These are phyloP conservation scores for Debaryomycetaceae sp. DNA, from an alignment of 1,139 yeast species.

Conservation along the genomic window DNA sequence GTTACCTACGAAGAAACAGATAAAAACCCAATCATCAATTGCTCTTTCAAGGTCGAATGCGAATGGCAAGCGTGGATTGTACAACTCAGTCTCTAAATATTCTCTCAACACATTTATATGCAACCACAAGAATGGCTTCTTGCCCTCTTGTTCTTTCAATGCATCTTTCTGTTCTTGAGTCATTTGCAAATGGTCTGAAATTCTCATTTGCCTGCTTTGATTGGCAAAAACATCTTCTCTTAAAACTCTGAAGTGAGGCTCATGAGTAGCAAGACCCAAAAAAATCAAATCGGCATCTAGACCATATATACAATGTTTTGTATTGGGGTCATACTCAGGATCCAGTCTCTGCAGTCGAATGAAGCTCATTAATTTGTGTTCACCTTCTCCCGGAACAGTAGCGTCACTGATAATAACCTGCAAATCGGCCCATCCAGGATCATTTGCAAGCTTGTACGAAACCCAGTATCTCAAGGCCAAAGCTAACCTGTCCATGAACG, in stretches of 20 bases:
- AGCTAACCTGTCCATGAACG: slow-evolving; percentile 91
- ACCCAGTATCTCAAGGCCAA: slow-evolving; percentile 83
- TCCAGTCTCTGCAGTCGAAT: slow-evolving; percentile 84
- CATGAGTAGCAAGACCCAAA: slow-evolving; percentile 93
- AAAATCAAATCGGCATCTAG: slow-evolving; percentile 96
- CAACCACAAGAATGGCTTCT: slow-evolving; percentile 91
- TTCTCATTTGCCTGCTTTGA: slow-evolving; percentile 45
- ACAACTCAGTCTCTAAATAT: slow-evolving; percentile 79
- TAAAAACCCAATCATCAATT: slow-evolving; percentile 97
- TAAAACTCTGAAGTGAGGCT: slow-evolving; percentile 89
- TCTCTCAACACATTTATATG: slow-evolving; percentile 87
- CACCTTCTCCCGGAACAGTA: slow-evolving; percentile 99
- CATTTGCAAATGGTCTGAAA: slow-evolving; percentile 53
- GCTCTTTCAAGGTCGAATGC: slow-evolving; percentile 90
- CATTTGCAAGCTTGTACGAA: slow-evolving; percentile 84
- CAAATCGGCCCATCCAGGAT: slow-evolving; percentile 86
- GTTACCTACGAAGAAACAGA: slow-evolving; percentile 98
- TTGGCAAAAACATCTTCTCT: slow-evolving; percentile 95
- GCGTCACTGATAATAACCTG: slow-evolving; percentile 89
- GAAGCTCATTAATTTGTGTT: slow-evolving; percentile 95
- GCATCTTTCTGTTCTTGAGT: slow-evolving; percentile 58
- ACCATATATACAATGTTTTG: slow-evolving; percentile 95
- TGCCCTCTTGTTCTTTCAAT: slow-evolving; percentile 54
- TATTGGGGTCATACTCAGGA: slow-evolving; percentile 76
- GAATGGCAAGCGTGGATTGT: slow-evolving; percentile 65